Base-by-base conservation (phyloP, 495 filamentous ascomycete genomes). In the Amphirosellinia nigrospora region DNA sequence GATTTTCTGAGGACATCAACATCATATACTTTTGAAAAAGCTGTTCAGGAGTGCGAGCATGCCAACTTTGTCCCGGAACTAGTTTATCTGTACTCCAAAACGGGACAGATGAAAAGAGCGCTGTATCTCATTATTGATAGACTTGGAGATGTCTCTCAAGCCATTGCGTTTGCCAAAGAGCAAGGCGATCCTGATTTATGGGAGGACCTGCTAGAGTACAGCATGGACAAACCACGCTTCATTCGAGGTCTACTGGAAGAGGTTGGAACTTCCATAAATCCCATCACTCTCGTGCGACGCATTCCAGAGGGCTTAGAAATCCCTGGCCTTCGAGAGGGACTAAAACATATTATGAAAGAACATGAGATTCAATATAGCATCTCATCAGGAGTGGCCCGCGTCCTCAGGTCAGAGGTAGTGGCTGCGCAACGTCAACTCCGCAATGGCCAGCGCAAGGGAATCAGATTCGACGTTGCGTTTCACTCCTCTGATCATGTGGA, bases 201-300 rank as follows among this genome's bases (percentile, higher is more conserved):
- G 96, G 91, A 97, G 71, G 96, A 99, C 74, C 86, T 99, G 11
- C 89, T 99, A 26, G 88, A 94, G 69, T 98, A 98, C 82, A 91
- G 89, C 28, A 98, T 99, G 96, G 93, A 97, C 79, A 97, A 97
- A 72, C 96, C 96, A 0, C 87, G 87, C 16, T 99, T 99, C 82
- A 97, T 99, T 67, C 90, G 93, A 21, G 96, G 92, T 3, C 83
- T 99, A 9, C 87, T 99, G 2, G 93, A 97, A 71, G 93, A 98
- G 79, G 94, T 96, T 6, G 96, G 96, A 15, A 97, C 94, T 4
- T 87, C 93, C 4, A 94, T 98, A 62, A 89, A 97, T 73, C 95
- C 95, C 0, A 91, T 97, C 69, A 92, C 90, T 10, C 87, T 99
- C 8, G 94, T 99, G 8, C 86, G 92, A 13, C 89, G 94, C 0